Conservation (phyloP, 768 basidiomycete species). For the Zangia roseola region DNA sequence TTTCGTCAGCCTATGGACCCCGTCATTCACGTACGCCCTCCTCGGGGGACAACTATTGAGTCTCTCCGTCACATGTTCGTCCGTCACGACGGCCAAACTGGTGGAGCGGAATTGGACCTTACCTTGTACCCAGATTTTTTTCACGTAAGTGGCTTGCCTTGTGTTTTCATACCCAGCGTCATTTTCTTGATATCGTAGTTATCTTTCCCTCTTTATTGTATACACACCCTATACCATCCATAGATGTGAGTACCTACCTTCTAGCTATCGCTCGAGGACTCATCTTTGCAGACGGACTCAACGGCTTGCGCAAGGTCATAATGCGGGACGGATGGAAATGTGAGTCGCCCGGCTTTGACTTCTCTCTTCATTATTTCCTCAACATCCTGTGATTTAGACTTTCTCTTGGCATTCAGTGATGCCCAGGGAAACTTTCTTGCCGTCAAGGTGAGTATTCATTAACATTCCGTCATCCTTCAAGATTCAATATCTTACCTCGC, state of each 20-base stretch:
- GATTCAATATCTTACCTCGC: background rate
- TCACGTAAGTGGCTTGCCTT: slow-evolving; percentile 52
- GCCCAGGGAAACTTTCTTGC: slow-evolving; percentile 86
- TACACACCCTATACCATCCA: slow-evolving; percentile 92
- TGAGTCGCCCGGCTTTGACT: slow-evolving; percentile 32
- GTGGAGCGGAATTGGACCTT: slow-evolving; percentile 64
- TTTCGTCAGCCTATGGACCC: slow-evolving; percentile 29
- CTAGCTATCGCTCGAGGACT: background rate
- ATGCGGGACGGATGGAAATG: slow-evolving; percentile 87
- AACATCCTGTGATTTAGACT: slow-evolving; percentile 44
- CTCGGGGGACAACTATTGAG: slow-evolving; percentile 30
- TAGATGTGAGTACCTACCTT: slow-evolving; percentile 53
- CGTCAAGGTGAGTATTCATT: slow-evolving; percentile 51
- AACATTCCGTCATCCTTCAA: background rate
- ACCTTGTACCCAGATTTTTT: slow-evolving; percentile 78
- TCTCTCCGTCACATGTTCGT: slow-evolving; percentile 21
- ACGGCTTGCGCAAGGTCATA: slow-evolving; percentile 75
- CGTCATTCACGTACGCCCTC: slow-evolving; percentile 25
- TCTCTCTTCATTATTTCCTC: background rate
- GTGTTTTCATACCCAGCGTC: background rate
- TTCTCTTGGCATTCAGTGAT: slow-evolving; percentile 76
- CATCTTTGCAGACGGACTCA: slow-evolving; percentile 60
- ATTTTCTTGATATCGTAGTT: slow-evolving; percentile 41
- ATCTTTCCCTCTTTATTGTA: slow-evolving; percentile 65
- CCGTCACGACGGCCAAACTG: slow-evolving; percentile 75